A percentile compares a stretch with the other conserved stretches of the same genome.
Evolutionary conservation across 345 rosid species (phyloP).

Genomic region (Populus nigra): DNA sequence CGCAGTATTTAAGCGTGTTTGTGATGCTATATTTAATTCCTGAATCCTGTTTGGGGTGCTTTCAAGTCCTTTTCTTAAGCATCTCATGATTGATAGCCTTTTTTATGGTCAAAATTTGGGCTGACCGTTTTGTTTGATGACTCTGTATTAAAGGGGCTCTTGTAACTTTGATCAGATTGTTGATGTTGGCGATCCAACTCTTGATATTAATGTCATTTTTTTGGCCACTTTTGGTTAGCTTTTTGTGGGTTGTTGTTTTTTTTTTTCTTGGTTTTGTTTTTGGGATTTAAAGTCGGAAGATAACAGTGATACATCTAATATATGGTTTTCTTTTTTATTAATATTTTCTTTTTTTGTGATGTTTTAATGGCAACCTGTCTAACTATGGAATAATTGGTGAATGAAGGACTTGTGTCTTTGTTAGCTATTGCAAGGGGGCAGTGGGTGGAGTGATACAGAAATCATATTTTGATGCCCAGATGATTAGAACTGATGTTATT

Average conservation of each 20-base stretch:
- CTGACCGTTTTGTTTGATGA: neutral
- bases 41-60: neutral
- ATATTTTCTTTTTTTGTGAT: neutral
- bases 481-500: constrained; percentile 93
- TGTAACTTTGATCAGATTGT: neutral
- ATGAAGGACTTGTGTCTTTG: constrained; percentile 22
- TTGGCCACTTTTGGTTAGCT: constrained; percentile 1
- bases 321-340: neutral
- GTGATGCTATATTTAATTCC: neutral
- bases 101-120: neutral
- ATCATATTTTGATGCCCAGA: constrained; percentile 33
- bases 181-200: neutral
- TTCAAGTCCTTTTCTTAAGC: neutral
- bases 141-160: neutral
- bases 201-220: constrained; percentile 1
- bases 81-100: neutral
- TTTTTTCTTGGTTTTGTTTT: neutral
- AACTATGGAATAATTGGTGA: constrained; percentile 24
- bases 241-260: neutral
- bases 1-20: neutral
- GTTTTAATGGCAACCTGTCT: constrained; percentile 22
- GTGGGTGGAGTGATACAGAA: constrained; percentile 26
- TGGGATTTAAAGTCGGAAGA: neutral
- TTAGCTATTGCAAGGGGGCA: constrained; percentile 17
- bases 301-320: neutral